phyloP scores from a whole-genome alignment of 768 basidiomycete species.

The Mycena venus region DNA sequence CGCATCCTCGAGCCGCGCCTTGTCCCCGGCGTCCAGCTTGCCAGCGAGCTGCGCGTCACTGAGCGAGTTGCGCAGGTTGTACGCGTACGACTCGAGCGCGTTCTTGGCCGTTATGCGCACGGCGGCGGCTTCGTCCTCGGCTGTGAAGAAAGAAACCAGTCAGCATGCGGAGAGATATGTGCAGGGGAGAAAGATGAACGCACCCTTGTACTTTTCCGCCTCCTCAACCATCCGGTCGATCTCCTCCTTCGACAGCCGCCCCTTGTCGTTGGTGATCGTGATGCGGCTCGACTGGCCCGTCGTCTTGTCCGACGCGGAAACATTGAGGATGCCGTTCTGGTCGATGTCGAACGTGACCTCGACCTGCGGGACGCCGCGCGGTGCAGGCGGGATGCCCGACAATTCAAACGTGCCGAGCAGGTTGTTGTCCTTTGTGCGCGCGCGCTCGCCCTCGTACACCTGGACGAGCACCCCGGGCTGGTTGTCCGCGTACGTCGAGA shows the following conservation, averaged over 20 bases:
- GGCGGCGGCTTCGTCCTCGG: constrained; percentile 74
- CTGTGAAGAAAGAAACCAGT: constrained; percentile 25
- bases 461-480: neutral
- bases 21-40: constrained; percentile 50
- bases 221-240: neutral
- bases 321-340: neutral
- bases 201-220: constrained; percentile 1
- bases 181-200: neutral
- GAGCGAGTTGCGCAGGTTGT: constrained; percentile 73
- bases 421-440: neutral
- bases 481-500: neutral
- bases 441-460: neutral
- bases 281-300: neutral
- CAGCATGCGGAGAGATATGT: neutral
- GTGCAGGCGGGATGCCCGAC: neutral
- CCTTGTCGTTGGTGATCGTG: constrained; percentile 2
- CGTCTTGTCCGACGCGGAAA: neutral
- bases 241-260: neutral
- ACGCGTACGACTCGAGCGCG: constrained; percentile 79
- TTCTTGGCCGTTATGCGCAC: constrained; percentile 77
- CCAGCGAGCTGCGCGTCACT: constrained; percentile 69
- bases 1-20: constrained; percentile 64
- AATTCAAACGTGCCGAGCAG: neutral
- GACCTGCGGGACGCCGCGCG: neutral
- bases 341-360: neutral